Base-by-base conservation (phyloP, 306 rosid genomes). In the Hippophae tibetana region DNA sequence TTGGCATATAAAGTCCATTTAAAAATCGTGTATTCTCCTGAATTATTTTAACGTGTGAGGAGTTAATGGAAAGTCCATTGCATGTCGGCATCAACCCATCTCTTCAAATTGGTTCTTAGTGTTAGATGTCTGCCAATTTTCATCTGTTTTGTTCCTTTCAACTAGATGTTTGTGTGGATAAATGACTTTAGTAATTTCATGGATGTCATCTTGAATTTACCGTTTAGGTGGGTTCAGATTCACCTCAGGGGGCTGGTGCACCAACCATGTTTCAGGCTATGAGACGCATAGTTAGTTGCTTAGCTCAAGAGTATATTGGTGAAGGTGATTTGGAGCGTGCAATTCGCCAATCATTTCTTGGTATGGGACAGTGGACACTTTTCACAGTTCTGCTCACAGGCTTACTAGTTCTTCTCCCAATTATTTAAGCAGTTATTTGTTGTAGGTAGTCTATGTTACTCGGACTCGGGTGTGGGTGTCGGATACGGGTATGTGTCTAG, bases 201-300 rank as follows among this genome's bases (percentile, higher is more conserved):
- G 54, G 44, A 65, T 42, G 47, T 42, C 25, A 6, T 44, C 18
- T 54, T 58, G 55, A 74, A 73, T 70, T 69, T 72, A 9, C 41
- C 69, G 18, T 79, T 68, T 85, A 90, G 98, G 98, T 90, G 67
- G 98, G 96, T 79, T 90, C 98, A 81, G 92, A 65, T 72, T 90
- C 98, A 69, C 65, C 82, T 72, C 98, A 90, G 74, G 98, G 96
- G 73, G 98, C 98, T 78, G 98, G 98, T 71, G 98, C 98, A 47
- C 96, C 98, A 63, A 90, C 96, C 57, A 90, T 87, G 87, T 90
- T 90, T 80, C 96, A 90, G 84, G 96, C 92, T 62, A 90, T 90
- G 79, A 90, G 84, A 65, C 96, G 96, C 61, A 83, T 90, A 67
- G 76, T 74, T 64, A 79, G 92, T 58, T 63, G 79, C 81, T 75